Conservation (phyloP, 2,329 filamentous ascomycete genomes). For the Herpomyces periplanetae region DNA sequence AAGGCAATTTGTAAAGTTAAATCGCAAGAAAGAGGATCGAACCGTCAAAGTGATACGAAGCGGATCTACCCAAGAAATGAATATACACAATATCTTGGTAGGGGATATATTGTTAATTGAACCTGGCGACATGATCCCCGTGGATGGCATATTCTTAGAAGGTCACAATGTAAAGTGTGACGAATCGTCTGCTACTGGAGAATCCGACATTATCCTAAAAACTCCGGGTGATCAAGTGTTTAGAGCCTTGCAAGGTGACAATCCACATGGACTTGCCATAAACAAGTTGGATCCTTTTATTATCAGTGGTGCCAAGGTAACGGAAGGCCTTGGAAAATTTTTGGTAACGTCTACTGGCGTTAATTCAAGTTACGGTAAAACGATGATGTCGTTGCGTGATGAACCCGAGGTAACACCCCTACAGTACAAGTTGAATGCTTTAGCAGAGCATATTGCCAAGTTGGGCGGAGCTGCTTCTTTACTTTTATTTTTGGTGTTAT, state of each 20-base stretch:
- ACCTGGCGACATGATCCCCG: conserved; percentile 28
- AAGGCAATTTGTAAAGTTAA: conserved; percentile 36
- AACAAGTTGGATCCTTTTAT: conserved; percentile 45
- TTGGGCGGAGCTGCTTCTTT: conserved; percentile 35
- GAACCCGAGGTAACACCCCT: conserved; percentile 38
- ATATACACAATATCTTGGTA: conserved; percentile 26
- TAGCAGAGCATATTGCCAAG: conserved; percentile 45
- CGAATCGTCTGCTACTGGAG: conserved; percentile 35
- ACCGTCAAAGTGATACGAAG: conserved; percentile 36
- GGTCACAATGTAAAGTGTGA: conserved; percentile 28
- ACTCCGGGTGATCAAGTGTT: conserved; percentile 21
- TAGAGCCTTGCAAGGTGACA: conserved; percentile 18
- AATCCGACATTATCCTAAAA: conserved; percentile 32
- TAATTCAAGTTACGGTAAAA: conserved; percentile 34
- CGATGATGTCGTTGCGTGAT: conserved; percentile 34
- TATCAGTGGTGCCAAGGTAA: conserved; percentile 44
- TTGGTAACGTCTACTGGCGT: conserved; percentile 32
- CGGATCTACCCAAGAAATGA: conserved; percentile 25
- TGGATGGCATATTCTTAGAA: conserved; percentile 26
- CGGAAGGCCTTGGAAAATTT: conserved; percentile 33
- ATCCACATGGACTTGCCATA: too few species aligned
- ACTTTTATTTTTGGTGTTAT: conserved; percentile 39
- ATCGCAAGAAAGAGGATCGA: conserved; percentile 37
- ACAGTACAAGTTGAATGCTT: conserved; percentile 31
- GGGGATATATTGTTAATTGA: conserved; percentile 33